Conservation (phyloP, 495 filamentous ascomycete species). For the Cladorrhinum samala region DNA sequence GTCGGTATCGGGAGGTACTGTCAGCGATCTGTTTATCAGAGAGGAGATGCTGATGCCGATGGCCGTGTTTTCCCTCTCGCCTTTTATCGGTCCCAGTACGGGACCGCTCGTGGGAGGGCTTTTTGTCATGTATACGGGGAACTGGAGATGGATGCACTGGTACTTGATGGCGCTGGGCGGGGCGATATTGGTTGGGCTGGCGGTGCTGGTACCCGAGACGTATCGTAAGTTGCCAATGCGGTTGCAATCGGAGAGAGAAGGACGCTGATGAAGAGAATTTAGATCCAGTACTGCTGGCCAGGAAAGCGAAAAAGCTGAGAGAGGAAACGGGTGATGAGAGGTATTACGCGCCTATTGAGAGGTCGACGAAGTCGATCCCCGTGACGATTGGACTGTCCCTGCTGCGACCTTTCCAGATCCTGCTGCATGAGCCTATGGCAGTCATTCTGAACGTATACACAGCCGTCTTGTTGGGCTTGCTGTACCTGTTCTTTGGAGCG, state of each 20-base stretch:
- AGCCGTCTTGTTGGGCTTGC: conserved; percentile 75
- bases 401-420: conserved; percentile 75
- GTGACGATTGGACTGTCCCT: conserved; percentile 64
- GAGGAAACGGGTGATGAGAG: conserved; percentile 70
- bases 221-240: conserved; percentile 52
- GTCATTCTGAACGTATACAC: conserved; percentile 78
- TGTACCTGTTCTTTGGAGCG: conserved; percentile 95
- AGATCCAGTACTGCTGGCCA: conserved; percentile 61
- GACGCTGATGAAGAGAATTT: background rate
- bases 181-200: conserved; percentile 53
- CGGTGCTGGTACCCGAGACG: conserved; percentile 80
- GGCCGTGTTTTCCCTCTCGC: conserved; percentile 66
- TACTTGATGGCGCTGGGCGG: conserved; percentile 74
- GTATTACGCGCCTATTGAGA: conserved; percentile 79
- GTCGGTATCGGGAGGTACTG: conserved; percentile 82
- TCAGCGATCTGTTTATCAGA: conserved; percentile 79
- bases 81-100: conserved; percentile 64
- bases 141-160: conserved; percentile 91
- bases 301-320: conserved; percentile 66
- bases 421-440: conserved; percentile 82
- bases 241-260: background rate
- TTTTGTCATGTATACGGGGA: conserved; percentile 61
- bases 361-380: conserved; percentile 61
- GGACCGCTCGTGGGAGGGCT: conserved; percentile 55
- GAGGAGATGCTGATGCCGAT: conserved; percentile 61